Conservation (phyloP, 139 green algal species). For the Auxenochlorella pyrenoidosa region DNA sequence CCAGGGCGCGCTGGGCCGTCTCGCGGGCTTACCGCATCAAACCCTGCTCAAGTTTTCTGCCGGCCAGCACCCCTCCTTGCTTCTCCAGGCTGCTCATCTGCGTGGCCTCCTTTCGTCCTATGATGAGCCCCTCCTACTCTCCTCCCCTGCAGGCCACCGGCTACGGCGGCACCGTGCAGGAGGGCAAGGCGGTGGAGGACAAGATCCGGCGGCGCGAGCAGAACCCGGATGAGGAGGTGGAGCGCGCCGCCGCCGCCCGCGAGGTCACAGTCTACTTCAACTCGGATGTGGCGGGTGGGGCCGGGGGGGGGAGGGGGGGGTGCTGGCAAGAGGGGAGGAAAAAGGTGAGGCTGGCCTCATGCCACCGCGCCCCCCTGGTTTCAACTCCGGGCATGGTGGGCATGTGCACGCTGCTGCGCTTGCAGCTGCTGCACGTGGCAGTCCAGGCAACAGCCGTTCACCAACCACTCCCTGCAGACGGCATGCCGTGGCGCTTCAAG, state of each 20-base stretch:
- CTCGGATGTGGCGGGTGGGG: slow-evolving; percentile 76
- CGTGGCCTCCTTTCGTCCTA: not conserved
- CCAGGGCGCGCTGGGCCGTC: not conserved
- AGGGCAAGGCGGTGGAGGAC: slow-evolving; percentile 76
- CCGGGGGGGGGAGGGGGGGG: too few relatives aligned
- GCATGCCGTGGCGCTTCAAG: slow-evolving; percentile 93
- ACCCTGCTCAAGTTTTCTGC: not conserved
- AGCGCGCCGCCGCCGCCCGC: slow-evolving; percentile 69
- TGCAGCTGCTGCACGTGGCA: not conserved
- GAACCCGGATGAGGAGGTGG: slow-evolving; percentile 57
- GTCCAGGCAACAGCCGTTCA: too few relatives aligned
- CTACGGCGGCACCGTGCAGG: slow-evolving; percentile 84
- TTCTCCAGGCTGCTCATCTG: not conserved
- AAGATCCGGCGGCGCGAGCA: slow-evolving; percentile 75
- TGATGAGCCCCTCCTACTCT: too few relatives aligned
- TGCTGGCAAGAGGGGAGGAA: too few relatives aligned
- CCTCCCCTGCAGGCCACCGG: slow-evolving; percentile 75
- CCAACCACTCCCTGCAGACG: slow-evolving; percentile 67
- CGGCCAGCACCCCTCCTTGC: not conserved
- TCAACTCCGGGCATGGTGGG: too few relatives aligned
- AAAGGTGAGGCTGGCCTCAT: too few relatives aligned
- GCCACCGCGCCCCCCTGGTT: too few relatives aligned
- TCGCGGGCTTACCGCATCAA: too few relatives aligned
- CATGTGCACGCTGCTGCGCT: not conserved
- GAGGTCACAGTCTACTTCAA: slow-evolving; percentile 91